Evolutionary conservation across 192 early-diverging fungal species (phyloP).

Genomic region (Geosiphon pyriformis): DNA sequence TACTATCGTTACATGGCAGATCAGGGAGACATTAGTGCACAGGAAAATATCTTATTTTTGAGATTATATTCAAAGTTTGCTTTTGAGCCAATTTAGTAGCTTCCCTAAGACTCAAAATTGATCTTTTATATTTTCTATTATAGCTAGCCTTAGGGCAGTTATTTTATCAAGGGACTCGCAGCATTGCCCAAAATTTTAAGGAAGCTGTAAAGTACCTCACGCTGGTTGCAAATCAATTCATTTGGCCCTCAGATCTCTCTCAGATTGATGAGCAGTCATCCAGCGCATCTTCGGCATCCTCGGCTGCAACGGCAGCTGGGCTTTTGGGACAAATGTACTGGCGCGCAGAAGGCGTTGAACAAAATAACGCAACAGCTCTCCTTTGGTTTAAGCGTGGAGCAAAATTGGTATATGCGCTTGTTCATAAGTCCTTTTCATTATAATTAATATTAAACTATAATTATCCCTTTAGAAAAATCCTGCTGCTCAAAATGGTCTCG

Average conservation of each 20-base stretch:
- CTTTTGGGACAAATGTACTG: conserved; percentile 83
- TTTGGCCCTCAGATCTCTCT: conserved; percentile 14
- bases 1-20: conserved; percentile 69
- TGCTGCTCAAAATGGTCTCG: conserved; percentile 67
- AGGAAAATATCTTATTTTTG: conserved; percentile 30
- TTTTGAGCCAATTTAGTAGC: no score
- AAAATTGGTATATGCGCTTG: conserved; percentile 36
- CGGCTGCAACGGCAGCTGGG: conserved; percentile 70
- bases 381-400: conserved; percentile 74
- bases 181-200: conserved; percentile 49
- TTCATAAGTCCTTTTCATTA: background rate
- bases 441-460: background rate
- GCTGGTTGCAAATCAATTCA: conserved; percentile 38
- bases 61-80: background rate
- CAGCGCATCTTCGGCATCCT: conserved; percentile 26
- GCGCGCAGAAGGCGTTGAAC: conserved; percentile 80
- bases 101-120: background rate
- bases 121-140: background rate
- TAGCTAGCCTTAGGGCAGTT: conserved; percentile 70
- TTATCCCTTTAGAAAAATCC: conserved; percentile 45
- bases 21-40: conserved; percentile 51
- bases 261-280: conserved; percentile 2
- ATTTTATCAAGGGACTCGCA: conserved; percentile 70
- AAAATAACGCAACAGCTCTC: conserved; percentile 56
- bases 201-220: conserved; percentile 59